These are phyloP conservation scores for Stephanodiscus triporus DNA, from an alignment of 108 stramenopile species.

Conservation along the genomic window DNA sequence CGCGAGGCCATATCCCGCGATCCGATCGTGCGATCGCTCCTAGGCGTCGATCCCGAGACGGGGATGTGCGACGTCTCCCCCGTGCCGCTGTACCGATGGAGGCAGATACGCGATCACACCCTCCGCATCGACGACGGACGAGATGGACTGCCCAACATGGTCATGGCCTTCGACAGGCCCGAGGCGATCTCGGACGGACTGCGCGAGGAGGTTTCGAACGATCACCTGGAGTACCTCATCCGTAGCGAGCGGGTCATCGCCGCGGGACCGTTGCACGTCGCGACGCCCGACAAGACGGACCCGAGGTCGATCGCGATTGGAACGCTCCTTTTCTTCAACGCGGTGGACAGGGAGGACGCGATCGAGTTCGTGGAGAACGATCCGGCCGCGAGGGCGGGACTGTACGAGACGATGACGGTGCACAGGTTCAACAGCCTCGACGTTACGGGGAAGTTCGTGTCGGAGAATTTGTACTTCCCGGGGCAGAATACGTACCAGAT, in stretches of 20 bases:
- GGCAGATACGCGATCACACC: constrained; percentile 85
- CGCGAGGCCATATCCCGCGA: constrained; percentile 67
- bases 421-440: constrained; percentile 82
- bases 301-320: constrained; percentile 66
- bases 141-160: constrained; percentile 68
- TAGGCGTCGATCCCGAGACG: constrained; percentile 51
- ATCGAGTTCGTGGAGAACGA: constrained; percentile 80
- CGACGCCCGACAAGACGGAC: constrained; percentile 78
- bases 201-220: constrained; percentile 54
- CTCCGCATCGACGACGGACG: constrained; percentile 80
- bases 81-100: constrained; percentile 79
- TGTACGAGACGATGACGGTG: constrained; percentile 76
- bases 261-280: constrained; percentile 73
- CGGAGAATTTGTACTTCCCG: constrained; percentile 61
- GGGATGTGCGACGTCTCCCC: constrained; percentile 45
- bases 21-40: constrained; percentile 66
- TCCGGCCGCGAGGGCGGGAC: constrained; percentile 67
- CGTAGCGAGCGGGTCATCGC: constrained; percentile 73
- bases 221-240: constrained; percentile 75
- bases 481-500: constrained; percentile 68
- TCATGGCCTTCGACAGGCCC: constrained; percentile 67
- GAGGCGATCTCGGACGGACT: constrained; percentile 53
- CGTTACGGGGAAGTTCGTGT: constrained; percentile 84
- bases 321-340: constrained; percentile 83
- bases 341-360: constrained; percentile 71